Evolutionary conservation across 129 eudicot species (phyloP), one percentile per base, ranked within the genome.

Genomic region (Flaveria trinervia): DNA sequence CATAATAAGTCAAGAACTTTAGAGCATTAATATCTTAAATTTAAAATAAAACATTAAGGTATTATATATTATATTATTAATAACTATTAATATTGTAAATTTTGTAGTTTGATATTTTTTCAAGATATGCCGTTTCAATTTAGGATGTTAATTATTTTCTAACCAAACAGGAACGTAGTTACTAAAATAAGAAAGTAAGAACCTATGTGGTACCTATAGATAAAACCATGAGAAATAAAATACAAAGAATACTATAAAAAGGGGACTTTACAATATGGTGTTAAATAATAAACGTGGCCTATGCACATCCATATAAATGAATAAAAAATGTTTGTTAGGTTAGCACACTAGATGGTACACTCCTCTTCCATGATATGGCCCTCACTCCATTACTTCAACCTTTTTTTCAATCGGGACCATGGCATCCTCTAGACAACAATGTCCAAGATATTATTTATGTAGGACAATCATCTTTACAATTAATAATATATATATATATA

Each of bases 301-400:
- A 78, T 85, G 81, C 71, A 76, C 81, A 78, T 81, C 89, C 88
- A 88, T 83, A 68, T 76, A 79, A 67, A 57, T 73, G 62, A 64
- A 80, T 79, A 62, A 79, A 73, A 73, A 65, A 65, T 73, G 79
- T 80, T 65, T 51, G 75, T 73, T 80, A 52, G 83, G 74, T 73
- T 67, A 80, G 83, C 83, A 80, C 79, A 73, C 70, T 80, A 66
- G 69, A 73, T 80, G 84, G 75, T 80, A 66, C 18, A 59, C 79
- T 80, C 84, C 75, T 80, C 75, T 55, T 74, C 69, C 39, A 39
- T 80, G 71, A 57, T 72, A 73, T 73, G 79, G 75, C 84, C 84
- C 70, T 67, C 75, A 55, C 79, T 74, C 84, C 84, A 73, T 73
- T 73, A 73, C 46, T 55, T 65, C 3, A n/a, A 66, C 79, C 48